These are phyloP conservation scores for Verruconis gallopava DNA, from an alignment of 2,329 filamentous ascomycete species.

Conservation along the genomic window DNA sequence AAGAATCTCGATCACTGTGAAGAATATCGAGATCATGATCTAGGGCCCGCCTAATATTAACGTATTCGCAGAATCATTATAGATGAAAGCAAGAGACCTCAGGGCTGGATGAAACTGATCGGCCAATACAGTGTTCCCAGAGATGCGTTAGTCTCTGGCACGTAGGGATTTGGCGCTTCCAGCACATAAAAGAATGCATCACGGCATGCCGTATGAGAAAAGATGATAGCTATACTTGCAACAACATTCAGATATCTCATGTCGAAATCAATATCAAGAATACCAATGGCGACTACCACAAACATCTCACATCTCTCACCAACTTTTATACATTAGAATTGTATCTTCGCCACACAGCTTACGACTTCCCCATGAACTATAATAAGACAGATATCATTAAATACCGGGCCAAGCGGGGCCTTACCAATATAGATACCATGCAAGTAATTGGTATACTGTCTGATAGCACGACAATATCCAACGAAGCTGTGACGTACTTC, in stretches of 20 bases:
- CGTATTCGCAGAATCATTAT: neutral
- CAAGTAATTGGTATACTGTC: conserved; percentile 30
- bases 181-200: conserved; percentile 1
- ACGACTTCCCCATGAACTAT: conserved; percentile 26
- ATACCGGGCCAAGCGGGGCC: conserved; percentile 35
- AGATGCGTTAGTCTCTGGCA: neutral
- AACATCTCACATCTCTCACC: conserved; percentile 26
- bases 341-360: conserved; percentile 28
- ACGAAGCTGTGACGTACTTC: conserved; percentile 29
- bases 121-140: neutral
- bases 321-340: too few species aligned
- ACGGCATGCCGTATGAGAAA: neutral
- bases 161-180: neutral
- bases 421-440: conserved; percentile 30
- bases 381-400: conserved; percentile 23
- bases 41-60: neutral
- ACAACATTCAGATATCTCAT: neutral
- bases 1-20: neutral
- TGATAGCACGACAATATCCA: conserved; percentile 30
- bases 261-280: neutral
- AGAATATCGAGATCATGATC: neutral
- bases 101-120: neutral
- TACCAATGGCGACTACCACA: conserved; percentile 23
- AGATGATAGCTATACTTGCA: neutral
- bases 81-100: neutral